Conservation (phyloP, 371 early-diverging fungal genomes). For the Mucor circinelloides region DNA sequence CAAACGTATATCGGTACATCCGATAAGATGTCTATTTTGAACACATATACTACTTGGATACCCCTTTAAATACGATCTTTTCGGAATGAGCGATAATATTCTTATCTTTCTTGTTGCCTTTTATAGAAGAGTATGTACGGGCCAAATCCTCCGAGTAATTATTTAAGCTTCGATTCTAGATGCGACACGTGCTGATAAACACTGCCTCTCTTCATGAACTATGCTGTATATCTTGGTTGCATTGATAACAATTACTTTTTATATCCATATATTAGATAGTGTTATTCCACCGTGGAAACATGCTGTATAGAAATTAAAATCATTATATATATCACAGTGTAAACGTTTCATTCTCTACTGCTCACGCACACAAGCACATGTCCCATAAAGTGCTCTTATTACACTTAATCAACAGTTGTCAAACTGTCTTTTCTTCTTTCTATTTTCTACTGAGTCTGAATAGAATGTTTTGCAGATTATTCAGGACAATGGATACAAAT, state of each 20-base stretch:
- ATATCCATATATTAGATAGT: neutral
- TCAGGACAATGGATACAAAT: too few relatives aligned
- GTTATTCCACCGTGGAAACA: neutral
- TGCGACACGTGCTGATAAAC: neutral
- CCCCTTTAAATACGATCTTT: neutral
- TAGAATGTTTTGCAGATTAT: too few relatives aligned
- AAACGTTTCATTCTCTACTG: neutral
- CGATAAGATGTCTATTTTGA: neutral
- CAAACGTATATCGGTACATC: neutral
- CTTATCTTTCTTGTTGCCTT: neutral
- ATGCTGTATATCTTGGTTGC: neutral
- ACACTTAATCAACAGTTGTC: too few relatives aligned
- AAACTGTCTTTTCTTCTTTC: too few relatives aligned
- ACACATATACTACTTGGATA: neutral
- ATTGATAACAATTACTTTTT: slow-evolving; percentile 22
- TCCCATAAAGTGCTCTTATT: too few relatives aligned
- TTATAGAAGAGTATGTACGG: neutral
- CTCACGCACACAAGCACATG: neutral
- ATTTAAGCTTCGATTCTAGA: neutral
- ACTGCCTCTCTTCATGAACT: neutral
- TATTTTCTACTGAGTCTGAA: too few relatives aligned
- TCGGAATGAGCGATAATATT: neutral
- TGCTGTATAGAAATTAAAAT: neutral
- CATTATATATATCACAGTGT: neutral
- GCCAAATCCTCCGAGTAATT: neutral